Evolutionary conservation across 768 basidiomycete species (phyloP).

Genomic region (Phanerochaete carnosa): DNA sequence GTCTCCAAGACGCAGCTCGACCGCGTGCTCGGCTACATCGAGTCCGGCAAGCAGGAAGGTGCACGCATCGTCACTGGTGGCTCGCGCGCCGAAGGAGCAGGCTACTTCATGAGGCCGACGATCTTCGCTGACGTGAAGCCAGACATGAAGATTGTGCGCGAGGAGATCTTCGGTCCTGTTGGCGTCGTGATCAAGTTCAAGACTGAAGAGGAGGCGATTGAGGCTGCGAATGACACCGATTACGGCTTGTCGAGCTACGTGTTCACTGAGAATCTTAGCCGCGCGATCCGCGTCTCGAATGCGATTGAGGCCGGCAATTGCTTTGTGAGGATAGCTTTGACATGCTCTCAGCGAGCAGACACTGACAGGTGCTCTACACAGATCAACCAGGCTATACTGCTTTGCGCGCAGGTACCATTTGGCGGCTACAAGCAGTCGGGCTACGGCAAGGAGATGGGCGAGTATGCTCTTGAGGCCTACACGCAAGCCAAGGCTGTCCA

Average conservation of each 20-base stretch:
- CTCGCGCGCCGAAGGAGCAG: slow-evolving; percentile 50
- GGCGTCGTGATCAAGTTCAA: slow-evolving; percentile 76
- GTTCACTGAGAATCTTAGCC: slow-evolving; percentile 41
- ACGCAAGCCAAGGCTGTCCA: too few relatives aligned
- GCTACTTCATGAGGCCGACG: slow-evolving; percentile 74
- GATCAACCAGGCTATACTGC: not conserved
- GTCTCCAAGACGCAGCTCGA: slow-evolving; percentile 46
- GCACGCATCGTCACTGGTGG: slow-evolving; percentile 69
- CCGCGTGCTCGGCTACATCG: slow-evolving; percentile 78
- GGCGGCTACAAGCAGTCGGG: slow-evolving; percentile 71
- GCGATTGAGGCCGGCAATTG: slow-evolving; percentile 41
- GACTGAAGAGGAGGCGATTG: slow-evolving; percentile 36
- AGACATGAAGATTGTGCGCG: slow-evolving; percentile 72
- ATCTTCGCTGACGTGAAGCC: slow-evolving; percentile 65
- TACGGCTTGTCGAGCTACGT: slow-evolving; percentile 50
- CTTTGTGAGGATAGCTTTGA: slow-evolving; percentile 19
- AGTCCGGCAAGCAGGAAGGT: slow-evolving; percentile 69
- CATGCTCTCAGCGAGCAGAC: too few relatives aligned
- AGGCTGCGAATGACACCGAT: slow-evolving; percentile 42
- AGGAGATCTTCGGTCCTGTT: slow-evolving; percentile 83
- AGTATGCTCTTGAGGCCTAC: slow-evolving; percentile 55
- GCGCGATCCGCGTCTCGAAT: slow-evolving; percentile 39
- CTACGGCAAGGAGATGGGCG: slow-evolving; percentile 60
- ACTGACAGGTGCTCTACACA: not conserved
- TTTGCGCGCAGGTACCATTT: not conserved